Percentiles rank a stretch among this genome's conserved stretches.
phyloP scores from a whole-genome alignment of 1,139 yeast genomes.

The Saccharomyces hybrid region DNA sequence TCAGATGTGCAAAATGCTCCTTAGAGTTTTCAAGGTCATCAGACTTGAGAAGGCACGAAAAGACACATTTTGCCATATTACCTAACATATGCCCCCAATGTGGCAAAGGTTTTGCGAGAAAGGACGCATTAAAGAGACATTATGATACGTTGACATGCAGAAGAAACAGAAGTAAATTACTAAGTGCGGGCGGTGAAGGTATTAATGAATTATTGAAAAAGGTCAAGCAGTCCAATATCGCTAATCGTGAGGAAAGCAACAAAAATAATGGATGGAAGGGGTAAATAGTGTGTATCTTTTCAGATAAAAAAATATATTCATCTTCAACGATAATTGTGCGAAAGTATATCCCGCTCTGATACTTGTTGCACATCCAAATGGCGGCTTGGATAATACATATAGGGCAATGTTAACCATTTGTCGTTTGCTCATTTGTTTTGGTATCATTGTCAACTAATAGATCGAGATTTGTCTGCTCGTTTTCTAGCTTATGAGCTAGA shows the following conservation, averaged over 20 bases:
- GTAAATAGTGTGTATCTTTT: neutral
- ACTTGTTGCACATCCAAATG: conserved; percentile 52
- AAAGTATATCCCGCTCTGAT: neutral
- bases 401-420: too few relatives aligned
- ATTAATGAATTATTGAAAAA: conserved; percentile 20
- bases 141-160: conserved; percentile 66
- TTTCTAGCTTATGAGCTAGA: conserved; percentile 84
- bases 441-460: conserved; percentile 33
- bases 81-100: conserved; percentile 58
- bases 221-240: conserved; percentile 11
- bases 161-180: conserved; percentile 48
- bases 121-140: conserved; percentile 72
- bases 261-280: neutral
- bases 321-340: conserved; percentile 51
- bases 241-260: neutral
- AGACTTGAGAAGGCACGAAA: conserved; percentile 29
- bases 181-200: conserved; percentile 20
- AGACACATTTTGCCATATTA: conserved; percentile 25
- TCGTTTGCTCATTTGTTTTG: conserved; percentile 45
- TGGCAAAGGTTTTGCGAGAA: conserved; percentile 76
- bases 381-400: too few relatives aligned
- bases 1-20: conserved; percentile 26
- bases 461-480: conserved; percentile 35
- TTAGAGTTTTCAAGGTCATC: conserved; percentile 26
- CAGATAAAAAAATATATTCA: conserved; percentile 35